A percentile compares a stretch with the other conserved stretches of the same genome.
phyloP scores from a whole-genome alignment of 2,329 filamentous ascomycete species.

The Diaporthe sp. region DNA sequence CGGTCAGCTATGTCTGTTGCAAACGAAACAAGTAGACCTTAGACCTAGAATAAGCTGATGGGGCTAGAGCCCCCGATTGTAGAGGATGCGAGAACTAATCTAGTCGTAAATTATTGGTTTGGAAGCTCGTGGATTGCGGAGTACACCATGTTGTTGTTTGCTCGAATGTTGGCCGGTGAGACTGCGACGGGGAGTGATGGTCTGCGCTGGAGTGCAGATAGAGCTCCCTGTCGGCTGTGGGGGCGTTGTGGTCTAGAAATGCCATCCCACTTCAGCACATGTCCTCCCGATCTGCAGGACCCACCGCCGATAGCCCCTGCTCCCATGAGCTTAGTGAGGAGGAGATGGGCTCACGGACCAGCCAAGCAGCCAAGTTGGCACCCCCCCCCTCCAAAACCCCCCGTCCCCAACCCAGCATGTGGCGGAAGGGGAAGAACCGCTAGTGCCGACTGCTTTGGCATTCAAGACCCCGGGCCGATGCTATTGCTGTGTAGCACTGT shows the following conservation, averaged over 20 bases:
- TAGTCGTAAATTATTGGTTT: neutral
- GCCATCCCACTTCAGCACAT: slow-evolving; percentile 28
- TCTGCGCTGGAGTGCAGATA: neutral
- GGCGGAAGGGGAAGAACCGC: slow-evolving; percentile 27
- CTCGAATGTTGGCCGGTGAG: neutral
- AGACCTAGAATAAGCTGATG: neutral
- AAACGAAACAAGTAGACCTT: neutral
- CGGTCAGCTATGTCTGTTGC: neutral
- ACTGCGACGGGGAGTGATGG: neutral
- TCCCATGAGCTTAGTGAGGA: slow-evolving; percentile 7
- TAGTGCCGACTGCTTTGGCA: slow-evolving; percentile 24
- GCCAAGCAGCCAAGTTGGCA: neutral
- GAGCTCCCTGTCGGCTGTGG: slow-evolving; percentile 8
- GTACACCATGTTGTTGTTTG: neutral
- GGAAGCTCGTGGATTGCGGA: neutral
- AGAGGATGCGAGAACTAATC: neutral
- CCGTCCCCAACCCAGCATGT: neutral
- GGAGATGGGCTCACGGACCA: slow-evolving; percentile 17
- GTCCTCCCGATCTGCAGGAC: slow-evolving; percentile 1
- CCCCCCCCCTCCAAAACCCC: neutral
- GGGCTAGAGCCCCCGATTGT: slow-evolving; percentile 9
- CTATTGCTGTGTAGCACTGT: slow-evolving; percentile 7
- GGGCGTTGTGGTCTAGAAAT: slow-evolving; percentile 1
- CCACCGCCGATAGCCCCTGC: slow-evolving; percentile 13
- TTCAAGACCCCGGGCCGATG: slow-evolving; percentile 10